Evolutionary conservation across 345 rosid genomes (phyloP).

Genomic region (Kernera saxatilis): DNA sequence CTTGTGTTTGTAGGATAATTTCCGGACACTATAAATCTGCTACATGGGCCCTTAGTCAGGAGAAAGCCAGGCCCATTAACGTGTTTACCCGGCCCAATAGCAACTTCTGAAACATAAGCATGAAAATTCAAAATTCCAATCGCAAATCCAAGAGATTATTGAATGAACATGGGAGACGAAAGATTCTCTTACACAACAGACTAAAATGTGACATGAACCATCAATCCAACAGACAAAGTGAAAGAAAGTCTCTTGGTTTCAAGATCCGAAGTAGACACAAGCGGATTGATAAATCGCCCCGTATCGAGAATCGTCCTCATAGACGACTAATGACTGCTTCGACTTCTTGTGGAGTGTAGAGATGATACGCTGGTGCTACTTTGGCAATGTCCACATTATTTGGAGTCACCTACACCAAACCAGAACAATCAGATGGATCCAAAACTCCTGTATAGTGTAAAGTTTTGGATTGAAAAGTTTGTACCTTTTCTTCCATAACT

Average conservation of each 20-base stretch:
- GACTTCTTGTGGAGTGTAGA: conserved; percentile 87
- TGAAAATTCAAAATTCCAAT: too few relatives aligned
- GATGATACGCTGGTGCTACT: conserved; percentile 83
- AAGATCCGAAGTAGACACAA: not conserved
- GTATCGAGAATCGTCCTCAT: conserved; percentile 25
- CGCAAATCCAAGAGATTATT: not conserved
- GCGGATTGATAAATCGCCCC: not conserved
- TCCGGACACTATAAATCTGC: too few relatives aligned
- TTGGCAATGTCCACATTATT: conserved; percentile 90
- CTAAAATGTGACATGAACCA: not conserved
- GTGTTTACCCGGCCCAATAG: not conserved
- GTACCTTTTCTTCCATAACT: conserved; percentile 98
- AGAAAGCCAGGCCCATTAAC: not conserved
- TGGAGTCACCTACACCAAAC: conserved; percentile 67
- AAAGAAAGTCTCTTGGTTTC: not conserved
- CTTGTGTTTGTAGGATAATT: too few relatives aligned
- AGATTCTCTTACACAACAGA: conserved; percentile 17
- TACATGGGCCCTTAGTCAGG: too few relatives aligned
- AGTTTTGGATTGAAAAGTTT: not conserved
- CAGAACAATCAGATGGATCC: not conserved
- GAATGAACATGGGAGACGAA: not conserved
- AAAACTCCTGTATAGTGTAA: not conserved
- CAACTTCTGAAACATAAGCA: not conserved
- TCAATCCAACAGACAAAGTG: not conserved
- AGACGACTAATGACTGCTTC: conserved; percentile 85